Evolutionary conservation across 2,329 filamentous ascomycete species (phyloP), one percentile per base, ranked within the genome.

Genomic region (Purpureocillium takamizusanense): DNA sequence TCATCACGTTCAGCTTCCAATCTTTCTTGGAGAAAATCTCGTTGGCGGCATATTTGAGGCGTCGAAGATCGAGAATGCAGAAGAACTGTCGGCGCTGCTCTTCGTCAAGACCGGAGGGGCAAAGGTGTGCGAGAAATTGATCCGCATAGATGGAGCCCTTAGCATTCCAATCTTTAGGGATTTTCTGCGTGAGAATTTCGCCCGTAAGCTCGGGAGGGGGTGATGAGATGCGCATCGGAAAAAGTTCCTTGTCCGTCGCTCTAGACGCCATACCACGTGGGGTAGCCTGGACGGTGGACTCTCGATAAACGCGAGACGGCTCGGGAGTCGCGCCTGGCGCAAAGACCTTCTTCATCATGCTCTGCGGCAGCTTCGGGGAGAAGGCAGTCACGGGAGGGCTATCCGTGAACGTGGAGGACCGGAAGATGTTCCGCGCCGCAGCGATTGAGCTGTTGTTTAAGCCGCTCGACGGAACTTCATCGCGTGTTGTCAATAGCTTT

Each of bases 11-110:
- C 38, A 79, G 56, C 56, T 75, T 76, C 75, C 75, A 79, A 46
- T 76, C 74, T 53, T 78, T 78, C 52, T 69, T 72, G 14, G 59
- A 52, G 42, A 78, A 79, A 13, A 79, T 74, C 48, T 78, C 74
- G 47, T 78, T 68, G 21, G 75, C 74, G 6, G 74, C 70, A 49
- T 77, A 76, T 56, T 79, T 79, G 33, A 79, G 63, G 45, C 75
- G 68, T 42, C 75, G 72, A 41, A 79, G 60, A 50, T 79, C 75
- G 46, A 79, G 71, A 44, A 79, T 72, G 51, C 74, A 78, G 48
- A 78, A 78, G 51, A 78, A 78, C 58, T 78, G 75, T 41, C 74
- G 70, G 35, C 72, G 67, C 55, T 78, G 74, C 37, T 74, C 63
- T 36, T 78, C 75, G 45, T 74, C 72, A 44, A 78, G 69, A 32